Conservation (phyloP, 78 protist species). For the Dictyostelium capitatum region DNA sequence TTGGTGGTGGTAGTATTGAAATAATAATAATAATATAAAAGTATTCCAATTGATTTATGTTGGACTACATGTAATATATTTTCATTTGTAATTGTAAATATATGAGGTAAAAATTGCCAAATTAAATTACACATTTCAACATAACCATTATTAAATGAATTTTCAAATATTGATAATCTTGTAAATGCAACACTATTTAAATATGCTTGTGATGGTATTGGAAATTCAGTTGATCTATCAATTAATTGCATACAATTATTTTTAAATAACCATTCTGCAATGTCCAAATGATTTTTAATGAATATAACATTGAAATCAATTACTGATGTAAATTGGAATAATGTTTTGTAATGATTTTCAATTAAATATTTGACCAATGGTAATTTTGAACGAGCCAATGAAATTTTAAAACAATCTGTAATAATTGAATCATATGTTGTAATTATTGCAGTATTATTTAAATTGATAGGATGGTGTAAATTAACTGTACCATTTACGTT, state of each 20-base stretch:
- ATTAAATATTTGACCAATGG: background rate
- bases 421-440: no score
- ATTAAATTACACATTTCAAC: constrained; percentile 8
- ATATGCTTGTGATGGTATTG: background rate
- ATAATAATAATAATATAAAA: background rate
- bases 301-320: background rate
- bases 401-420: background rate
- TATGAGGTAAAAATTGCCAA: background rate
- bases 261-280: background rate
- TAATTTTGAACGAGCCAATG: background rate
- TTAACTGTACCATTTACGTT: no score
- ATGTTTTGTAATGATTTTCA: background rate
- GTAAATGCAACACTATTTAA: background rate
- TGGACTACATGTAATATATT: background rate
- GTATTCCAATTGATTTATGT: background rate
- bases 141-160: background rate
- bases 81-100: background rate
- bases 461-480: no score
- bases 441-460: no score
- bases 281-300: background rate
- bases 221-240: background rate
- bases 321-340: background rate
- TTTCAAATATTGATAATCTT: background rate
- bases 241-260: background rate
- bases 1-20: background rate